Conservation (phyloP, 345 rosid species). For the Xanthoceras sorbifolium region DNA sequence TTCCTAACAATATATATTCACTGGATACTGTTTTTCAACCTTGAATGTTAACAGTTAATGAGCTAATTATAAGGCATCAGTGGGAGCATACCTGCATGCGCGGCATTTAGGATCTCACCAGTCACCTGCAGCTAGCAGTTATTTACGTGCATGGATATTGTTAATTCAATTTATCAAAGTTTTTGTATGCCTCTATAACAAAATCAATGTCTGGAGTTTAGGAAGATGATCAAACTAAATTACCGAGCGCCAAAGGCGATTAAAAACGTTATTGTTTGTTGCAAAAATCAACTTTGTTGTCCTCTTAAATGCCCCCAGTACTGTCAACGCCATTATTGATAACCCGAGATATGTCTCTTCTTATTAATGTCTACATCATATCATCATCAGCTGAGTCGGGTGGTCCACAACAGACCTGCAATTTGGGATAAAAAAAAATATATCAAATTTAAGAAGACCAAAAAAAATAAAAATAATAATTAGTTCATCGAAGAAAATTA, state of each 20-base stretch:
- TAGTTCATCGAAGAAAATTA: no score
- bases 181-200: no score
- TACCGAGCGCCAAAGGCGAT: neutral
- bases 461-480: neutral
- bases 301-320: neutral
- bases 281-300: slow-evolving; percentile 26
- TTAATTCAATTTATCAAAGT: neutral
- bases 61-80: neutral
- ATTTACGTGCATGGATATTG: slow-evolving; percentile 22
- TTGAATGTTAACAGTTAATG: no score
- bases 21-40: no score
- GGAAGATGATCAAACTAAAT: neutral
- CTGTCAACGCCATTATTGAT: neutral
- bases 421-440: neutral
- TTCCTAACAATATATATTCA: no score
- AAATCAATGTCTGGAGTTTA: neutral
- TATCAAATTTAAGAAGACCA: neutral
- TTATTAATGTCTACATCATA: slow-evolving; percentile 8
- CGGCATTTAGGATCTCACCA: neutral
- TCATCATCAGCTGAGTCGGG: slow-evolving; percentile 4
- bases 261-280: slow-evolving; percentile 4
- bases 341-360: slow-evolving; percentile 8
- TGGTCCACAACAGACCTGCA: neutral
- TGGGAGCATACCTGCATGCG: neutral
- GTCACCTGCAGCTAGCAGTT: neutral